These are phyloP conservation scores for Kodamaea jinghongensis DNA, from an alignment of 805 yeast species.

Conservation along the genomic window DNA sequence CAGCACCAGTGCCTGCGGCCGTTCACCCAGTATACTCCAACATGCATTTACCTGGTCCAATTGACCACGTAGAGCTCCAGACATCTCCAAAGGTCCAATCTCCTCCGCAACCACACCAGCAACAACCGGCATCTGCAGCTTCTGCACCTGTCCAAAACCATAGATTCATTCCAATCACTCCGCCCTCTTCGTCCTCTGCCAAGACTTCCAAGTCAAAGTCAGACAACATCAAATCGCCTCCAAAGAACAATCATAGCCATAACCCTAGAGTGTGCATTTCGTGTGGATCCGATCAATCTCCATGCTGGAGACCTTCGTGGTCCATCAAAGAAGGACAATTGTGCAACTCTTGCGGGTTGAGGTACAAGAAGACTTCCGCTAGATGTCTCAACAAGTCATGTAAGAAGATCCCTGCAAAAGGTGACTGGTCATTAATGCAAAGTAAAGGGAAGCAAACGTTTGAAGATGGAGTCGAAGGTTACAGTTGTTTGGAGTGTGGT, in stretches of 20 bases:
- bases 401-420: conserved; percentile 90
- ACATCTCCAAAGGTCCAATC: neutral
- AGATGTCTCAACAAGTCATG: conserved; percentile 77
- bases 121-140: conserved; percentile 1
- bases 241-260: conserved; percentile 21
- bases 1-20: neutral
- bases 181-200: conserved; percentile 31
- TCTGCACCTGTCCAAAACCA: conserved; percentile 9
- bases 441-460: conserved; percentile 52
- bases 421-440: conserved; percentile 90
- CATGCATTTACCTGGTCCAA: neutral
- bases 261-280: conserved; percentile 71
- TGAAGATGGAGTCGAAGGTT: conserved; percentile 40
- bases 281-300: conserved; percentile 86
- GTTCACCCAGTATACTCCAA: neutral
- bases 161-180: conserved; percentile 41
- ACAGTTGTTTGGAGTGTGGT: conserved; percentile 43
- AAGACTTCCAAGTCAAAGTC: conserved; percentile 20
- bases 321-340: conserved; percentile 86
- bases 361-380: conserved; percentile 92
- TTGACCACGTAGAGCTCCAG: neutral
- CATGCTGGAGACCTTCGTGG: conserved; percentile 99
- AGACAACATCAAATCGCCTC: conserved; percentile 35
- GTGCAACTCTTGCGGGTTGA: conserved; percentile 93
- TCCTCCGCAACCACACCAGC: conserved; percentile 1